Evolutionary conservation across 2,329 filamentous ascomycete species (phyloP), one percentile per base, ranked within the genome.

Genomic region (Colletotrichum sansevieriae): DNA sequence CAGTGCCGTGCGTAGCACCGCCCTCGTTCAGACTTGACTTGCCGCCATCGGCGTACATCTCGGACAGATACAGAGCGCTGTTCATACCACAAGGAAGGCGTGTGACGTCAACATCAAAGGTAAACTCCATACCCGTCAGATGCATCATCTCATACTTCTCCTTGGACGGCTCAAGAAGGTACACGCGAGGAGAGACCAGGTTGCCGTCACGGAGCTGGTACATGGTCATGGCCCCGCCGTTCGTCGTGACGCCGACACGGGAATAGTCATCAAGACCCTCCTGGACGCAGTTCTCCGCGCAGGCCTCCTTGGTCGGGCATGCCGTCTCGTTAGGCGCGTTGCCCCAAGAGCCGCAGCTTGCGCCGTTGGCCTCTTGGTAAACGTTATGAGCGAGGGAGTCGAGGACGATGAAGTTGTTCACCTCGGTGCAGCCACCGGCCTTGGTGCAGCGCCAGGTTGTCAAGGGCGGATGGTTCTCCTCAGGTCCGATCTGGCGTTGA

Each of bases 1-100:
- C 89, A 2, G 86, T 88, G 46, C 89, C 89, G 69, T 88, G 88
- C 60, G 82, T 80, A 3, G 89, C 87, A 66, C 89, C 89, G 29
- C 84, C 88, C 63, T 83, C 82, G 78, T 87, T 89, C 61, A 78
- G 81, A 0, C 82, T 74, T 74, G 84, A 87, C 73, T 83, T 71
- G 37, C 89, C 90, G 72, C 91, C 91, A 73, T 90, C 87, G 7
- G 82, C 79, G 11, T 87, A 83, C 82, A 84, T 84, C 76, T 83
- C 81, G 20, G 79, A 81, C 13, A 91, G 85, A 78, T 91, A 91
- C 37, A 91, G 76, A 18, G 90, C 89, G 68, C 89, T 89, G 76
- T 92, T 92, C 75, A 92, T 81, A 65, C 90, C 90, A 72, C 90
- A 92, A 13, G 87, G 87, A 37, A 91, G 81, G 72, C 86, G 84